Evolutionary conservation across 257 asterid species (phyloP), one percentile per base, ranked within the genome.

Genomic region (Capsicum rhomboideum): DNA sequence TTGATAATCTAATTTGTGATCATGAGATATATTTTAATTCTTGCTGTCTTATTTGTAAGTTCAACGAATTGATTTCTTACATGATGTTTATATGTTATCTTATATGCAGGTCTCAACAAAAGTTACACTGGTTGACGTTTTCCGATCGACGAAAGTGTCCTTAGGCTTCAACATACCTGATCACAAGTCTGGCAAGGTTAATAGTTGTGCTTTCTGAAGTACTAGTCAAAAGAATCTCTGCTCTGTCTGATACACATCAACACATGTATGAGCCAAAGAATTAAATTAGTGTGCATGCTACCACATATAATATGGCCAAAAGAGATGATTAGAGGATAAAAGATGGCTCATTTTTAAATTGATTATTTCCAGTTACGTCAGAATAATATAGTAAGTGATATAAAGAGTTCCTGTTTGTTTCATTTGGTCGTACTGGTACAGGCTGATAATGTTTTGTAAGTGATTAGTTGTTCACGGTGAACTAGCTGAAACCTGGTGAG

Each of bases 141-240:
- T 85, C 85, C 92, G 92, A 69, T 91, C 96, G 66, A 88, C 98
- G 50, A 93, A 91, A 90, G 89, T 93, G 66, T 93, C 95, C 26
- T 79, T 93, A 82, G 90, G 98, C 90, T 95, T 95, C 92, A 89
- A 63, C 64, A 88, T 95, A 67, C 98, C 98, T 50, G 96, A 93
- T 87, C 89, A 93, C 92, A 95, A 93, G 90, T 92, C 98, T 26
- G 93, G 97, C 83, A 95, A 95, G 98, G 98, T 95, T 20, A 23
- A 79, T 56, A 1, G 9, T 84, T 44, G 72, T 42, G 55, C 31
- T 49, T 14, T 46, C 61, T 49, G 12, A 18, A 69, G 80, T 49
- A 23, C 80, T 49, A 8, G 61, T 49, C 80, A 49, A 75, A 75
- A 75, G 61, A 49, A 49, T 75, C 80, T 75, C 40, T 46, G 23